Conservation (phyloP, 768 basidiomycete genomes). For the Hemileccinum impolitum region DNA sequence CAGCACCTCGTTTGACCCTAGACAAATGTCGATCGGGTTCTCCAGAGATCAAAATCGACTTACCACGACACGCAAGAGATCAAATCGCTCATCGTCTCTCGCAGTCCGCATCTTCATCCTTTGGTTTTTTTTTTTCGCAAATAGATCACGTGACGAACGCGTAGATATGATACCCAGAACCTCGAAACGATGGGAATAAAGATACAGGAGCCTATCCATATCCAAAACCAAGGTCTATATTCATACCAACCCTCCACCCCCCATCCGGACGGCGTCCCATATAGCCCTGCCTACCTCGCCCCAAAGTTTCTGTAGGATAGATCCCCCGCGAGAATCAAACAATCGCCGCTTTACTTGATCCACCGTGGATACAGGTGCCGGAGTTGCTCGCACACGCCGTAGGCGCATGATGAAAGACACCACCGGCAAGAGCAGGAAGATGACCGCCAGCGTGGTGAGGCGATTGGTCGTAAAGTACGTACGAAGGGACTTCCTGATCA, state of each 20-base stretch:
- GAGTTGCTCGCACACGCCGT: slow-evolving; percentile 36
- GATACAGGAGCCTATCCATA: slow-evolving; percentile 10
- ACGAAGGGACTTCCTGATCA: slow-evolving; percentile 46
- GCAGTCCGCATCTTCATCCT: neutral
- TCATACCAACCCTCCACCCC: slow-evolving; percentile 68
- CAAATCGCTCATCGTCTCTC: slow-evolving; percentile 64
- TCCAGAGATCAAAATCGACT: neutral
- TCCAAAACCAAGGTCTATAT: neutral
- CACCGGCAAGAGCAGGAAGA: slow-evolving; percentile 41
- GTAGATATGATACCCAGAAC: neutral
- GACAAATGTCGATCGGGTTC: neutral
- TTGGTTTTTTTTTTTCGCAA: slow-evolving; percentile 4
- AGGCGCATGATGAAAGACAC: slow-evolving; percentile 50
- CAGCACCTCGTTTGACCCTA: slow-evolving; percentile 79
- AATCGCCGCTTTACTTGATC: slow-evolving; percentile 59
- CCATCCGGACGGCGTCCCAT: slow-evolving; percentile 70
- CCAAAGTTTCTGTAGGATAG: slow-evolving; percentile 46
- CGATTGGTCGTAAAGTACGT: slow-evolving; percentile 48
- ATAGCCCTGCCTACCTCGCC: slow-evolving; percentile 50
- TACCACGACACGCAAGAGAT: slow-evolving; percentile 70
- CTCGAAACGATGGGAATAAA: slow-evolving; percentile 6
- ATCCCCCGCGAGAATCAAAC: slow-evolving; percentile 36
- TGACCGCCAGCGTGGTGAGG: slow-evolving; percentile 42
- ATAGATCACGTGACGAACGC: slow-evolving; percentile 14
- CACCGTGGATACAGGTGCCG: slow-evolving; percentile 37